These are phyloP conservation scores for Boletus subcaerulescens DNA, from an alignment of 768 basidiomycete genomes.

Conservation along the genomic window DNA sequence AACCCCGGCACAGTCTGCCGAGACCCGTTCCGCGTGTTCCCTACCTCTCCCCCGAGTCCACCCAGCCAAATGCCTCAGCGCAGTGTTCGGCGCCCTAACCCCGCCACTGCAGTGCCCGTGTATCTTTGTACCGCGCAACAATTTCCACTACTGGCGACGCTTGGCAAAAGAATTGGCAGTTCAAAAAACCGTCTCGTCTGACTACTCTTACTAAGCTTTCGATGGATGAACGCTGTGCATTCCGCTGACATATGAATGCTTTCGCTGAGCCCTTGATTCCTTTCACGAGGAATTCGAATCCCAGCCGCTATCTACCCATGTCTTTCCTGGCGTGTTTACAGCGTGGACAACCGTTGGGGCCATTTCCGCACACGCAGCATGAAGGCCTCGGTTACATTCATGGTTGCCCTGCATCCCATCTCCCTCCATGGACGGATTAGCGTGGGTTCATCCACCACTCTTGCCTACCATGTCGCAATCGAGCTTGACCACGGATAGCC, in stretches of 20 bases:
- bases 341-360: constrained; percentile 2
- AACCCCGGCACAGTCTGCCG: constrained; percentile 27
- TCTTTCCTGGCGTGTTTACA: constrained; percentile 10
- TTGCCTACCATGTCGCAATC: background rate
- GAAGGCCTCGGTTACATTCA: background rate
- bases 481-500: background rate
- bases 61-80: background rate
- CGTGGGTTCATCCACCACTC: background rate
- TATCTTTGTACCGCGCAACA: background rate
- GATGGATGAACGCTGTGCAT: background rate
- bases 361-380: background rate
- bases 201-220: too few species aligned
- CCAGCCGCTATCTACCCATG: background rate
- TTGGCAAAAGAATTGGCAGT: too few species aligned
- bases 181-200: too few species aligned
- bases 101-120: background rate
- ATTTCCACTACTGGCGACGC: background rate
- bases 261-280: background rate
- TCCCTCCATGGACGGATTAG: background rate
- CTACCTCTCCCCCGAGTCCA: constrained; percentile 6
- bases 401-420: background rate
- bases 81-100: constrained; percentile 10
- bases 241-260: too few species aligned
- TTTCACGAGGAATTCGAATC: background rate
- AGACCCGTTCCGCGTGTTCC: constrained; percentile 18